Percentiles rank a stretch among this genome's conserved stretches.
Evolutionary conservation across 768 basidiomycete genomes (phyloP).

Genomic region (Pleurotus sapidus): DNA sequence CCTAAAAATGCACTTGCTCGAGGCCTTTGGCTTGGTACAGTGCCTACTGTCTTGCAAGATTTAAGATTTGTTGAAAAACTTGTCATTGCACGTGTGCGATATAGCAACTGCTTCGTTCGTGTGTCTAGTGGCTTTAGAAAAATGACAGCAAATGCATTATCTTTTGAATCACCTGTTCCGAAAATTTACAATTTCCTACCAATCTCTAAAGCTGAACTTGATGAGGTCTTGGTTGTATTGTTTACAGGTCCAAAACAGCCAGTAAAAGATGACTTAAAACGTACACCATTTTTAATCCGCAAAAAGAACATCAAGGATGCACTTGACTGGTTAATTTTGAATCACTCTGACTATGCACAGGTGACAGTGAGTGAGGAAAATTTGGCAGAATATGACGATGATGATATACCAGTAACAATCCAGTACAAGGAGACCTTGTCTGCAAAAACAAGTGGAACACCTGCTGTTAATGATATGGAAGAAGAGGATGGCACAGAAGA

Average conservation of each 20-base stretch:
- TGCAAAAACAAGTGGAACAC: not conserved
- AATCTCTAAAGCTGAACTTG: constrained; percentile 14
- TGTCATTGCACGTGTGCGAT: constrained; percentile 2
- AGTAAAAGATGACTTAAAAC: constrained; percentile 11
- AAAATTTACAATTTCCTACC: constrained; percentile 20
- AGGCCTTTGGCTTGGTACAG: constrained; percentile 28
- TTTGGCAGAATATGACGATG: constrained; percentile 11
- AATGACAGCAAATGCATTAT: constrained; percentile 22
- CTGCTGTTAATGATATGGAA: constrained; percentile 17
- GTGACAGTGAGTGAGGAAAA: constrained; percentile 16
- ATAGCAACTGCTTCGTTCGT: constrained; percentile 20
- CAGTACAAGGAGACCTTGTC: not conserved
- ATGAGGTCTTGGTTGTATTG: constrained; percentile 16
- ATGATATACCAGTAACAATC: constrained; percentile 10
- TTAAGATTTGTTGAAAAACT: constrained; percentile 22
- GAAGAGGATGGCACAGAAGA: constrained; percentile 15
- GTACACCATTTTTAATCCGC: constrained; percentile 21
- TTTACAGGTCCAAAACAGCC: constrained; percentile 13
- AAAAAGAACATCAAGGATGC: constrained; percentile 16
- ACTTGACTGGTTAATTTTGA: constrained; percentile 24
- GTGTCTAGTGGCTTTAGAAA: constrained; percentile 12
- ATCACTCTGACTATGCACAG: constrained; percentile 22
- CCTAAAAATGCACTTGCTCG: constrained; percentile 22
- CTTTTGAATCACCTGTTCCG: constrained; percentile 18
- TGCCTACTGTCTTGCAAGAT: constrained; percentile 16